Evolutionary conservation across 2,329 filamentous ascomycete species (phyloP).

Genomic region (Botryotinia globosa): DNA sequence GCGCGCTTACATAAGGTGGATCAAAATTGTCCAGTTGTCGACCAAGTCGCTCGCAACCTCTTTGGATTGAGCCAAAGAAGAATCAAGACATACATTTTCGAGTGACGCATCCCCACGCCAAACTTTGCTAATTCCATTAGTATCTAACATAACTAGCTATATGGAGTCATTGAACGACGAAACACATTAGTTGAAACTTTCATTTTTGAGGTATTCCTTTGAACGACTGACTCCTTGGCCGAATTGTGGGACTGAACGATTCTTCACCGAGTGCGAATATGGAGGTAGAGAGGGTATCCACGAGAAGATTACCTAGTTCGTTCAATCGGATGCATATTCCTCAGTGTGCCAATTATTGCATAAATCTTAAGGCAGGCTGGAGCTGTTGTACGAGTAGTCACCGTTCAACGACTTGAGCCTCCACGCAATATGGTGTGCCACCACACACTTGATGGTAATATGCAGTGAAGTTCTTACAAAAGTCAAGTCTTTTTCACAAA

Average conservation of each 20-base stretch:
- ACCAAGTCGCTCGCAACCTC: not conserved
- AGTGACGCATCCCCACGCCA: not conserved
- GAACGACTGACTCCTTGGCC: not conserved
- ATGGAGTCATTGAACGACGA: not conserved
- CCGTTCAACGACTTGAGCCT: not conserved
- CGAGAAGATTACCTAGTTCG: not conserved
- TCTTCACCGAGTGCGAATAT: slow-evolving; percentile 2
- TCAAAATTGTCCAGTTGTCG: not conserved
- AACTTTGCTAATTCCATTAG: not conserved
- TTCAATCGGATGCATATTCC: not conserved
- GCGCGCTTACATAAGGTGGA: not conserved
- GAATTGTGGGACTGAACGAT: not conserved
- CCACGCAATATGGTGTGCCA: not conserved
- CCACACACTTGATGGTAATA: not conserved
- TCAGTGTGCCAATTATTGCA: not conserved
- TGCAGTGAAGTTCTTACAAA: not conserved
- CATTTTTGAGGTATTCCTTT: not conserved
- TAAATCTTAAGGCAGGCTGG: not conserved
- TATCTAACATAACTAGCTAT: too few species aligned
- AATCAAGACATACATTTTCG: not conserved
- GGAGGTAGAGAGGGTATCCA: not conserved
- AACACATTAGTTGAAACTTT: not conserved
- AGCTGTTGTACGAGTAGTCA: not conserved
- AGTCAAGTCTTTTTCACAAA: not conserved
- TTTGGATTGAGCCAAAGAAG: not conserved